Percentiles rank a stretch among this genome's conserved stretches.
Evolutionary conservation across 1,139 yeast species (phyloP).

Genomic region (Arxiozyma bovina): DNA sequence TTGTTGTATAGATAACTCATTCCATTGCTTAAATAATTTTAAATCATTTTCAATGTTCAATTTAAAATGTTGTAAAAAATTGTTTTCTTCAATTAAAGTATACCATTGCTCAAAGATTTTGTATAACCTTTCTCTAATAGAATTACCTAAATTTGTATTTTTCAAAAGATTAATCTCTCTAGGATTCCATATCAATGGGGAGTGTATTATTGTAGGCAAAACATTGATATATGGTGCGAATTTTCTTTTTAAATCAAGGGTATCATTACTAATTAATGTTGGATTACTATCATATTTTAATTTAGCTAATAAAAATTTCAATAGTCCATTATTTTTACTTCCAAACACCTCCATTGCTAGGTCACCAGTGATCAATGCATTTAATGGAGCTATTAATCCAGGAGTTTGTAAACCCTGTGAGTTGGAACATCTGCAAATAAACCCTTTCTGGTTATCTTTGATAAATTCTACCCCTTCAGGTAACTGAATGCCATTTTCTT

Average conservation of each 20-base stretch:
- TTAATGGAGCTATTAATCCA: conserved; percentile 35
- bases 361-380: conserved; percentile 35
- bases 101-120: conserved; percentile 30
- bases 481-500: conserved; percentile 38
- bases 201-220: conserved; percentile 49
- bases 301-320: conserved; percentile 44
- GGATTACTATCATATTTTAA: conserved; percentile 31
- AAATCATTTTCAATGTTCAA: not conserved
- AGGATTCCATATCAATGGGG: conserved; percentile 60
- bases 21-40: conserved; percentile 7
- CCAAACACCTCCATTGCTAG: conserved; percentile 39
- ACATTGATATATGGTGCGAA: conserved; percentile 45
- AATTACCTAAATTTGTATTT: conserved; percentile 50
- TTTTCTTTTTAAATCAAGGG: conserved; percentile 15
- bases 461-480: conserved; percentile 30
- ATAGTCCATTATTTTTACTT: conserved; percentile 31
- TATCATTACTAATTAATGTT: conserved; percentile 7
- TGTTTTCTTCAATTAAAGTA: conserved; percentile 3
- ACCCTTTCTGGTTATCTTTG: conserved; percentile 9
- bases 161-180: conserved; percentile 42
- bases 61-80: not conserved
- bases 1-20: conserved; percentile 6
- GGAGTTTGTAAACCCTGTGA: conserved; percentile 5
- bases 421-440: conserved; percentile 28
- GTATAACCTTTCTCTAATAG: conserved; percentile 31